Conservation (phyloP, 441 rosid species). For the Euphorbia schlechtendalii region DNA sequence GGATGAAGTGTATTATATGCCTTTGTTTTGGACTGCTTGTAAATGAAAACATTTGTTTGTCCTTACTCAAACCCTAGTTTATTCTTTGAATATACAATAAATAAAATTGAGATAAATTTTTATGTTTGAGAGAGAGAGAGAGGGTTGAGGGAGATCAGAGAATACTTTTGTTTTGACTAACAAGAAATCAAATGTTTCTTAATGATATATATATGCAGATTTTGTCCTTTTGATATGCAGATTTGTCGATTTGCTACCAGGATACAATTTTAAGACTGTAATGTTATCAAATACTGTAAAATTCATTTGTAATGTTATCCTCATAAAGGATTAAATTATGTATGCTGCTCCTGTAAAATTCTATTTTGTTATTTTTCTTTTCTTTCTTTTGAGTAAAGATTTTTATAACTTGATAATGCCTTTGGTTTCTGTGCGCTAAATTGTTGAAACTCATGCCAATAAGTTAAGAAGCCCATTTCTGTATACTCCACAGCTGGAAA, state of each 20-base stretch:
- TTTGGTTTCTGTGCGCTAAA: not conserved
- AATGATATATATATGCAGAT: not conserved
- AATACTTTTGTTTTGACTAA: no score
- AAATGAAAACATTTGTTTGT: not conserved
- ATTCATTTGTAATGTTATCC: not conserved
- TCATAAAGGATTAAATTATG: not conserved
- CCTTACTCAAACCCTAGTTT: not conserved
- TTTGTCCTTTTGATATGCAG: not conserved
- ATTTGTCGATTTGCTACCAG: not conserved
- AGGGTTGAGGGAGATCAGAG: no score
- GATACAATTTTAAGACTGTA: not conserved
- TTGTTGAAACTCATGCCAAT: conserved; percentile 3
- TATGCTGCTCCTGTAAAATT: not conserved
- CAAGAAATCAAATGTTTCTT: not conserved
- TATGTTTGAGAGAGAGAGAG: no score
- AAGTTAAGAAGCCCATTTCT: conserved; percentile 7
- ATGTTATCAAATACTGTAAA: not conserved
- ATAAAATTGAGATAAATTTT: not conserved
- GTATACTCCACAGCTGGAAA: conserved; percentile 60
- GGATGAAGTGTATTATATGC: not conserved
- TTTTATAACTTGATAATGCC: no score
- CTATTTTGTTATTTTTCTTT: not conserved
- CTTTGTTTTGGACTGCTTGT: not conserved
- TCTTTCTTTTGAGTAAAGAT: no score
- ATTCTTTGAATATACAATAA: not conserved